Evolutionary conservation across 371 early-diverging fungal genomes (phyloP).

Genomic region (Rhizopus delemar): DNA sequence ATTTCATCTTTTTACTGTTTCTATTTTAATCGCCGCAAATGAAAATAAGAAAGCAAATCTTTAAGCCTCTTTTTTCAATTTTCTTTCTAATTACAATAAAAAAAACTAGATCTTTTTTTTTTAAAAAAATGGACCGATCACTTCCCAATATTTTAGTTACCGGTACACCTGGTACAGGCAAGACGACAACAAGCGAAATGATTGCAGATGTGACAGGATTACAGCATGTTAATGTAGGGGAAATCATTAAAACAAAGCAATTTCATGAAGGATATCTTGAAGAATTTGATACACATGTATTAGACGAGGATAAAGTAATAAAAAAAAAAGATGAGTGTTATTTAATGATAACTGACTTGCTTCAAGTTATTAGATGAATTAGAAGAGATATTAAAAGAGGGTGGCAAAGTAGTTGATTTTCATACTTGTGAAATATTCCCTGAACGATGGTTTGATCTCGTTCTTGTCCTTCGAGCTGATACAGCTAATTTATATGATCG

Average conservation of each 20-base stretch:
- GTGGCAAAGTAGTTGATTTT: slow-evolving; percentile 90
- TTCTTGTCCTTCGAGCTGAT: slow-evolving; percentile 87
- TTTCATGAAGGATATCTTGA: slow-evolving; percentile 88
- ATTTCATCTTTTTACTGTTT: too few species aligned
- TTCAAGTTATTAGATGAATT: slow-evolving; percentile 82
- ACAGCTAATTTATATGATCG: slow-evolving; percentile 83
- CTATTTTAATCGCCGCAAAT: too few species aligned
- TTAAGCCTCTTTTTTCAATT: neutral
- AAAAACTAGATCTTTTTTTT: neutral
- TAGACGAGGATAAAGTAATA: slow-evolving; percentile 90
- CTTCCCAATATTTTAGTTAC: slow-evolving; percentile 93
- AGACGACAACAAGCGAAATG: slow-evolving; percentile 90
- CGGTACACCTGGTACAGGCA: slow-evolving; percentile 98
- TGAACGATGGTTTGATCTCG: slow-evolving; percentile 95
- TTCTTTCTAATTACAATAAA: neutral
- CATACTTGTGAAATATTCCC: slow-evolving; percentile 95
- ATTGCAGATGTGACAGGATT: slow-evolving; percentile 72
- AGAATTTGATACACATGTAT: slow-evolving; percentile 86
- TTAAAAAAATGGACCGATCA: slow-evolving; percentile 30
- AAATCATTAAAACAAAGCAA: slow-evolving; percentile 82
- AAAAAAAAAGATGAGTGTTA: neutral
- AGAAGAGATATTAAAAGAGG: slow-evolving; percentile 74
- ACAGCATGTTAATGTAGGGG: slow-evolving; percentile 85
- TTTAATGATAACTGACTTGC: neutral
- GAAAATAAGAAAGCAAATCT: neutral